Evolutionary conservation across 2,329 filamentous ascomycete species (phyloP), one percentile per base, ranked within the genome.

Genomic region (Arthrocladium fulminans): DNA sequence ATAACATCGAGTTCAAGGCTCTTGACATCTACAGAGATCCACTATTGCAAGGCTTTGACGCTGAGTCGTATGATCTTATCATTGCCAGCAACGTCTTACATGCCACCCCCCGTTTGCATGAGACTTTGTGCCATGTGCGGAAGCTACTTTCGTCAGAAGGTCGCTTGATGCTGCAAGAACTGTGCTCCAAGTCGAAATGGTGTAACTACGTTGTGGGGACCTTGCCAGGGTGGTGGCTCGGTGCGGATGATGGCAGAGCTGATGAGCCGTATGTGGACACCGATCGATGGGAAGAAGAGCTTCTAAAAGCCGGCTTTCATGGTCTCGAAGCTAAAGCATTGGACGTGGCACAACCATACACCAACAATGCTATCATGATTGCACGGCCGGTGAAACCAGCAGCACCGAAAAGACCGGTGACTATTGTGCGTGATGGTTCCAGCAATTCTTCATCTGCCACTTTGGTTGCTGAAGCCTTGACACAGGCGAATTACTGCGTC

Each of bases 81-180:
- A 54, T 67, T 22, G 65, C 65, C 1, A 57, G 60, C 2, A 63
- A 65, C 50, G 63, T 66, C 3, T 53, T 67, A 17, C 63, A 67
- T 29, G 64, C 63, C 0, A 65, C 64, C 1, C 37, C 39, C 12
- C 42, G 24, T 13, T 43, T 65, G 2, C 49, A 55, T 3, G 53
- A 54, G n/a, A 59, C 59, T 1, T 20, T 64, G 32, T 25, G n/a
- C 1, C 57, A 64, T 48, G 52, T 65, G 0, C 54, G 55, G 2
- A 50, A 49, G 4, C 52, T 67, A 9, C 56, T 67, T 1, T 53
- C 53, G 20, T 51, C 53, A 45, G 37, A 47, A 3, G 53, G 51
- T 19, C 35, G 46, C n/a, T 34, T 55, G 4, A 29, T 54, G 17
- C 32, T 55, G 2, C 19, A 40, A n/a, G 53, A 55, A 41, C 15